Conservation (phyloP, 352 stramenopile species). For the Halophytophthora batemanensis region DNA sequence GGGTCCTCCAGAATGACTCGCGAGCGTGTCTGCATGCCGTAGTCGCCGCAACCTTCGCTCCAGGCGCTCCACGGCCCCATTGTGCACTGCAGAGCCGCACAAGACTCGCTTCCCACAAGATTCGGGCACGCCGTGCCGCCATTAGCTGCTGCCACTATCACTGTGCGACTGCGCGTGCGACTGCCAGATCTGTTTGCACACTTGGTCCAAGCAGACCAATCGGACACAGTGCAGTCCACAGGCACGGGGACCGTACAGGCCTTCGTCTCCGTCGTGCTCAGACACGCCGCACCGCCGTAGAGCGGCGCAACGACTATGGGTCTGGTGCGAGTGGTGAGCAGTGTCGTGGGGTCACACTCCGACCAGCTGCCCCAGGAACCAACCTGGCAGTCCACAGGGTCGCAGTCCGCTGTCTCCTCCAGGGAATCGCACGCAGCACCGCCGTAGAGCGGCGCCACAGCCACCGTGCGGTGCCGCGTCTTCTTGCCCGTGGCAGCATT, state of each 20-base stretch:
- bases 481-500: slow-evolving; percentile 27
- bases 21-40: slow-evolving; percentile 33
- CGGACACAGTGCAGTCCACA: slow-evolving; percentile 42
- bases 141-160: slow-evolving; percentile 35
- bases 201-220: slow-evolving; percentile 44
- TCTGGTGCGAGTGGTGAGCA: slow-evolving; percentile 29
- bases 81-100: slow-evolving; percentile 40
- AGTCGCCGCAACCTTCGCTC: slow-evolving; percentile 46
- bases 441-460: slow-evolving; percentile 30
- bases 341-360: slow-evolving; percentile 24
- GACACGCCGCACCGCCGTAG: slow-evolving; percentile 41
- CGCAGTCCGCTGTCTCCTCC: slow-evolving; percentile 29
- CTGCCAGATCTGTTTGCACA: slow-evolving; percentile 36
- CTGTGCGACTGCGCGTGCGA: slow-evolving; percentile 32
- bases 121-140: slow-evolving; percentile 34
- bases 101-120: slow-evolving; percentile 33
- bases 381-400: slow-evolving; percentile 51
- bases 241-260: slow-evolving; percentile 41
- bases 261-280: slow-evolving; percentile 29
- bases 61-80: slow-evolving; percentile 47
- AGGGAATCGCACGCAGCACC: slow-evolving; percentile 29
- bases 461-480: slow-evolving; percentile 30
- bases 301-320: slow-evolving; percentile 23
- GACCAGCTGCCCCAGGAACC: slow-evolving; percentile 28
- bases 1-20: slow-evolving; percentile 33